Evolutionary conservation across 768 basidiomycete species (phyloP), one percentile per base, ranked within the genome.

Genomic region (Lanmaoa rubissima): DNA sequence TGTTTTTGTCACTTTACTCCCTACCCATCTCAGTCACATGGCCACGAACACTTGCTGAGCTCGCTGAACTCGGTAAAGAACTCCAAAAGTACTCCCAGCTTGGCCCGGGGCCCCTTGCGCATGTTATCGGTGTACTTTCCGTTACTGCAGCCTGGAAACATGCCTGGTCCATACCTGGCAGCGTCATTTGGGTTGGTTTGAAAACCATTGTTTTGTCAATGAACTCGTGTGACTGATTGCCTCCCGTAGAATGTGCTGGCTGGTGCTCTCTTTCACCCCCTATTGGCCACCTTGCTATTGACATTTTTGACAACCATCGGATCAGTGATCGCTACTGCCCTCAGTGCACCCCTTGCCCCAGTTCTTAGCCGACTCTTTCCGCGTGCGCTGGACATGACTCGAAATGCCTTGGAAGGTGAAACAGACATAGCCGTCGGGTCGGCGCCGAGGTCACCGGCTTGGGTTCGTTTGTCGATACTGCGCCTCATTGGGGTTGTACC

Each of bases 111-210:
- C 82, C 87, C 19, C 76, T 84, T 51, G 79, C 81, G 9, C 95
- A 96, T 73, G 90, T 96, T 51, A 70, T 95, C 42, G 84, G 80
- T 26, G 92, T 94, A 48, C 79, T 98, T 64, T 85, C 88, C 39
- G 79, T 94, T 14, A 87, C 89, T 17, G 91, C 92, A 5, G 76
- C 93, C 31, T 98, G 94, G 93, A 97, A 94, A 74, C 95, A 98
- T 70, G 93, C 94, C 4, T 98, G 94, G 95, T 94, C 92, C 57
- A 83, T 98, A 55, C 95, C 95, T 10, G 95, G 95, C 8, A 94
- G 92, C 62, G 93, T 96, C 47, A 80, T 96, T 48, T 87, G 94
- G 88, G 91, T 91, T 60, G 54, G 86, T 77, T 58, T 43, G 26
- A 17, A 42, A 48, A 16, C 28, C 1, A 10, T 5, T 19, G 10